Evolutionary conservation across 1,284 basidiomycete species (phyloP).

Genomic region (Phlebopus sp.): DNA sequence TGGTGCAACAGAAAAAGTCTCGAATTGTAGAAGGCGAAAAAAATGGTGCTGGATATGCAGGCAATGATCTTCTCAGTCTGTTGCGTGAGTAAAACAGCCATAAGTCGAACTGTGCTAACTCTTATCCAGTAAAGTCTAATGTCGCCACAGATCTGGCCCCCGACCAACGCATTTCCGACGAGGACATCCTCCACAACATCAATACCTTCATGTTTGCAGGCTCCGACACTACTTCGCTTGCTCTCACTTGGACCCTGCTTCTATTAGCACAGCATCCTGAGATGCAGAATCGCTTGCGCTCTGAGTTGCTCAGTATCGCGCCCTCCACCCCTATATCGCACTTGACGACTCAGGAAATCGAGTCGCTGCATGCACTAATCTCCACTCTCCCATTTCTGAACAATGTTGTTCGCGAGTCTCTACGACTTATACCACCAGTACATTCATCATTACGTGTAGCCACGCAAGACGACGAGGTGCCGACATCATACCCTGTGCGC

Average conservation of each 20-base stretch:
- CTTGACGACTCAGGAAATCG: conserved; percentile 56
- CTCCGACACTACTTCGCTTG: conserved; percentile 78
- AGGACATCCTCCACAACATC: conserved; percentile 77
- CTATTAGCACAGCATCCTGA: conserved; percentile 63
- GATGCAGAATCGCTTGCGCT: conserved; percentile 62
- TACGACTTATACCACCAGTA: conserved; percentile 77
- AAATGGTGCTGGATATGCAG: conserved; percentile 45
- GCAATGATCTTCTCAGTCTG: conserved; percentile 65
- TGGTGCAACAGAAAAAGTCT: conserved; percentile 71
- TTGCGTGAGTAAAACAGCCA: conserved; percentile 46
- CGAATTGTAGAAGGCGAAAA: conserved; percentile 57
- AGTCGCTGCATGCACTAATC: conserved; percentile 53
- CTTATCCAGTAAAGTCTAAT: conserved; percentile 68
- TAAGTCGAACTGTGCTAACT: conserved; percentile 8
- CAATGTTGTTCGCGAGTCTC: conserved; percentile 71
- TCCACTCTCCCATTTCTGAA: conserved; percentile 71
- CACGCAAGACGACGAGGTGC: conserved; percentile 70
- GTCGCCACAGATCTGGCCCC: conserved; percentile 56
- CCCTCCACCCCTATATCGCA: conserved; percentile 36
- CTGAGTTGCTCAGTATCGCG: conserved; percentile 51
- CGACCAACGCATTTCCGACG: conserved; percentile 74
- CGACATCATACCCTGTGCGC: conserved; percentile 63
- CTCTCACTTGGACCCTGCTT: conserved; percentile 74
- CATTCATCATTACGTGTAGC: conserved; percentile 77
- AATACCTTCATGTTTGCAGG: conserved; percentile 88